Evolutionary conservation across 345 rosid genomes (phyloP), one percentile per base, ranked within the genome.

Genomic region (Rhizophora apiculata): DNA sequence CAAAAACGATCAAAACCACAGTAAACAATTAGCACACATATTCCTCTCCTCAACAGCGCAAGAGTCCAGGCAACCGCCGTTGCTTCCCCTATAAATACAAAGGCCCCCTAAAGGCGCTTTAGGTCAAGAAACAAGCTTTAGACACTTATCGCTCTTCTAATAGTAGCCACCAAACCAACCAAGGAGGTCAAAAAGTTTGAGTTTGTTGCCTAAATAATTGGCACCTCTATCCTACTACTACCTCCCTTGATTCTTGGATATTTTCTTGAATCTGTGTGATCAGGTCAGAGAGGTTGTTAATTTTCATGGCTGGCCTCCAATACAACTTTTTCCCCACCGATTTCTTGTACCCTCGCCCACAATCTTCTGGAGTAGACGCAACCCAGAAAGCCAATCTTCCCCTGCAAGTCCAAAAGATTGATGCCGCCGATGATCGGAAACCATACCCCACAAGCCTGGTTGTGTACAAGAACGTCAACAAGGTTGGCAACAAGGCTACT

Each of bases 261-360:
- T 26, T 10, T 24, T 21, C 64, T 1, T 4, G 19, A 9, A 16
- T 56, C 29, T 11, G 60, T 24, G 30, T 9, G 5, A 55, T 8
- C 2, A 31, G 34, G 46, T 36, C 5, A 19, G 21, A 1, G 30
- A 62, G 65, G 29, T 7, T 24, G 8, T 56, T 24, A 56, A 11
- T 27, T n/a, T 34, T 67, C 49, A 82, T 83, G 86, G 86, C 86
- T 10, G 82, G 84, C 32, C 81, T 83, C 51, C 89, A 85, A 43
- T 85, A 81, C 68, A 72, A 79, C 60, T 85, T 85, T 48, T 85
- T 85, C 66, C 88, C 88, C 0, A 85, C 85, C 0, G 88, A 85
- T 69, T 80, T 82, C 78, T 84, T 68, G 60, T 84, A 84, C 70
- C 88, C 88, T 65, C 81, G 84, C 37, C 76, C 85, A 64, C 64